Conservation (phyloP, 2,329 filamentous ascomycete genomes). For the Botryotinia calthae region DNA sequence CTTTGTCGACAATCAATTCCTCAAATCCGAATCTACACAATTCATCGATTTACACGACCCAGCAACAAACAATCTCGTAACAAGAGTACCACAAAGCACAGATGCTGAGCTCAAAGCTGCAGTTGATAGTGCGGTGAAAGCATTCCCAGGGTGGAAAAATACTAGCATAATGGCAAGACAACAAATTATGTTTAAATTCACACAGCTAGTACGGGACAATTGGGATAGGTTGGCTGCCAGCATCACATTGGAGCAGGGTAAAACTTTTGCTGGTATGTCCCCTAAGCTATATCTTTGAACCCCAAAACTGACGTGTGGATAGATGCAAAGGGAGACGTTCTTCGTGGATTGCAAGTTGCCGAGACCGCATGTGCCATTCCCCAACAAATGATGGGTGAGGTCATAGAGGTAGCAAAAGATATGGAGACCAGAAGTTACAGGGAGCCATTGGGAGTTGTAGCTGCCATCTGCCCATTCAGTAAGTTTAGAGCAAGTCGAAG, state of each 20-base stretch:
- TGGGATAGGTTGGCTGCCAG: slow-evolving; percentile 82
- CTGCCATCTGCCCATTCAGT: slow-evolving; percentile 87
- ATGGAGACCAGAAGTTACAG: slow-evolving; percentile 85
- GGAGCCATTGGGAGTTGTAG: slow-evolving; percentile 77
- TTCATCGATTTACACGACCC: slow-evolving; percentile 82
- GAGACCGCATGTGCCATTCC: slow-evolving; percentile 79
- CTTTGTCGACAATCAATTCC: slow-evolving; percentile 79
- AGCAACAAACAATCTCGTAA: slow-evolving; percentile 82
- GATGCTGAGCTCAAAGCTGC: slow-evolving; percentile 72
- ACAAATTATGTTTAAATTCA: slow-evolving; percentile 86
- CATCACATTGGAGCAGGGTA: slow-evolving; percentile 85
- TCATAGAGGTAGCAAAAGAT: slow-evolving; percentile 82
- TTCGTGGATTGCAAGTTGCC: slow-evolving; percentile 79
- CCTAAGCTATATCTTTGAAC: not conserved
- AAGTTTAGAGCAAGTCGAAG: slow-evolving; percentile 38
- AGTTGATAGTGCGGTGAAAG: slow-evolving; percentile 72
- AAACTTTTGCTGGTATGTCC: slow-evolving; percentile 63
- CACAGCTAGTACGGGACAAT: slow-evolving; percentile 74
- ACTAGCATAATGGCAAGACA: slow-evolving; percentile 73
- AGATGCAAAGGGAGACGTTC: slow-evolving; percentile 78
- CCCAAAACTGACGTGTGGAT: slow-evolving; percentile 1
- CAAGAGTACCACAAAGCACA: slow-evolving; percentile 78
- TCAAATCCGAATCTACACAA: slow-evolving; percentile 62
- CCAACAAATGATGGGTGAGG: slow-evolving; percentile 77
- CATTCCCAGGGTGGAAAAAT: slow-evolving; percentile 70